These are phyloP conservation scores for Avicennia marina DNA, from an alignment of 257 asterid genomes.

Conservation along the genomic window DNA sequence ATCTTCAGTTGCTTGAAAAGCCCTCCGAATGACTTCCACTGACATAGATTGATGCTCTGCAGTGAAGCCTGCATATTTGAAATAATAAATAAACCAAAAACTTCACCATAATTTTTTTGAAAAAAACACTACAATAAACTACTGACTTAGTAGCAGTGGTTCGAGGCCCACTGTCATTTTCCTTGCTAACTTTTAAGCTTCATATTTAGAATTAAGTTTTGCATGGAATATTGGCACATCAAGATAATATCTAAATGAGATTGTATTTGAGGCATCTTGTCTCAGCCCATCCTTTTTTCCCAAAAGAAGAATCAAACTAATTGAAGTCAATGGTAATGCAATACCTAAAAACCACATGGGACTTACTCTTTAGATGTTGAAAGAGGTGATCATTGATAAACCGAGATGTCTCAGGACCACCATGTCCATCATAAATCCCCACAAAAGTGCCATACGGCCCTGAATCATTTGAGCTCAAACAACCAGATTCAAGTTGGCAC, in stretches of 20 bases:
- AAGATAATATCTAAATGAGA: neutral
- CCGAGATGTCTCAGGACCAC: constrained; percentile 83
- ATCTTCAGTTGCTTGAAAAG: constrained; percentile 65
- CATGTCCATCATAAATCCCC: constrained; percentile 88
- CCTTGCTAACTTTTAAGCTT: neutral
- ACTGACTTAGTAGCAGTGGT: neutral
- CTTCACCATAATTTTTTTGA: too few relatives aligned
- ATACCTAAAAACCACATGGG: neutral
- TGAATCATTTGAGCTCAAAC: constrained; percentile 40
- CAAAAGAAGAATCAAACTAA: constrained; percentile 3
- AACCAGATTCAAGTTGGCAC: constrained; percentile 87
- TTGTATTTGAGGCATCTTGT: too few relatives aligned
- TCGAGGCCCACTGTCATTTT: neutral
- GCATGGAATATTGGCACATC: neutral
- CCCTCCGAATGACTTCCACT: constrained; percentile 52
- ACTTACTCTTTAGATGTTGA: constrained; percentile 73
- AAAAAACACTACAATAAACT: too few relatives aligned
- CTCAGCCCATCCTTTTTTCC: too few relatives aligned
- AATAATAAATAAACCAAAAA: neutral
- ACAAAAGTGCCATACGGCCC: constrained; percentile 80
- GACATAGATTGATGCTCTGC: constrained; percentile 62
- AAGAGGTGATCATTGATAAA: constrained; percentile 70
- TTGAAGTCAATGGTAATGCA: neutral
- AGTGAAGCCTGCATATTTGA: constrained; percentile 38
- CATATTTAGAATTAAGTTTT: too few relatives aligned